Evolutionary conservation across 2,329 filamentous ascomycete species (phyloP).

Genomic region (Claviceps quebecensis): DNA sequence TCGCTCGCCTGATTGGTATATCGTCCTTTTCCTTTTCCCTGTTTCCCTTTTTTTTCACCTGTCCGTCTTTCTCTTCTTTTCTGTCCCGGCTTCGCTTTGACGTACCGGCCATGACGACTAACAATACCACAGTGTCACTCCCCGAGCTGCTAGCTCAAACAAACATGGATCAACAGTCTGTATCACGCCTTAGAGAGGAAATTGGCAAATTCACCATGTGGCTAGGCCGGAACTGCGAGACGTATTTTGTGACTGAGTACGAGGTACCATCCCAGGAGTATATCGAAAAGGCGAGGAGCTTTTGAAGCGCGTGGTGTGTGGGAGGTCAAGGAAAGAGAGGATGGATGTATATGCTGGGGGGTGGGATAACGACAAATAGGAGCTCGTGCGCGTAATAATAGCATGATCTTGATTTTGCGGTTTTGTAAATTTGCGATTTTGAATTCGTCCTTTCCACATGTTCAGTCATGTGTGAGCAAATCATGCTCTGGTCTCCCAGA

Average conservation of each 20-base stretch:
- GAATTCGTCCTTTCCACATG: too few relatives aligned
- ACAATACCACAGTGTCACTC: conserved; percentile 51
- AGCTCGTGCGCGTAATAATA: not conserved
- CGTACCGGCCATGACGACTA: not conserved
- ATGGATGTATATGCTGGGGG: not conserved
- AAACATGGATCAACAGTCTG: conserved; percentile 91
- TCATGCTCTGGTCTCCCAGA: too few relatives aligned
- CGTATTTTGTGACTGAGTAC: conserved; percentile 68
- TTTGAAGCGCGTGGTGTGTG: conserved; percentile 13
- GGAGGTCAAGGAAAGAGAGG: not conserved
- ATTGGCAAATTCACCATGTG: conserved; percentile 74
- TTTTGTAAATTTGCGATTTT: too few relatives aligned
- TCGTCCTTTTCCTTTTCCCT: conserved; percentile 3
- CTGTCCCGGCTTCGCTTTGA: not conserved
- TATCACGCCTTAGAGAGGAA: conserved; percentile 78
- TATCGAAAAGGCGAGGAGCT: conserved; percentile 47
- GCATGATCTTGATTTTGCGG: not conserved
- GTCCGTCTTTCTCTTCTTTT: not conserved
- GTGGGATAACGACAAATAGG: not conserved
- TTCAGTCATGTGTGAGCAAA: too few relatives aligned
- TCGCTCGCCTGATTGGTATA: conserved; percentile 77
- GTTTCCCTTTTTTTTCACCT: not conserved
- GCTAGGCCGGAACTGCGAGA: conserved; percentile 61
- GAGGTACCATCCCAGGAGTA: conserved; percentile 60
- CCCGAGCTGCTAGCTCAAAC: conserved; percentile 93